Conservation (phyloP, 805 yeast species). For the Martiniozyma abietophila region DNA sequence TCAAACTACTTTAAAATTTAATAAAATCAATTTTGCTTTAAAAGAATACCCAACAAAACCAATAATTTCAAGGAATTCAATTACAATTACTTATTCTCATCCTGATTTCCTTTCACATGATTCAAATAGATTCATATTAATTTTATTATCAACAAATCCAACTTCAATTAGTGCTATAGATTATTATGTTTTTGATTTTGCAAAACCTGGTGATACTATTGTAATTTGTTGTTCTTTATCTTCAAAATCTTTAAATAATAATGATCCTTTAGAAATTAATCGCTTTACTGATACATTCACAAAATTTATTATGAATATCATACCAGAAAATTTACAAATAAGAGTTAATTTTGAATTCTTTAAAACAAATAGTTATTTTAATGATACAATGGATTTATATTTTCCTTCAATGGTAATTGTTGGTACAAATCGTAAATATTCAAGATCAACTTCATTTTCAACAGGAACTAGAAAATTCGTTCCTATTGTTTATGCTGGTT, state of each 20-base stretch:
- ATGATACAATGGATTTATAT: conserved; percentile 47
- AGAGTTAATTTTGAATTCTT: conserved; percentile 51
- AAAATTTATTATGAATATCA: conserved; percentile 29
- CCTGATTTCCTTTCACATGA: conserved; percentile 19
- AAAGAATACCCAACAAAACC: conserved; percentile 30
- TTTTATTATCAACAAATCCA: conserved; percentile 52
- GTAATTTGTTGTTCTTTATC: conserved; percentile 34
- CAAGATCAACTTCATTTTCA: conserved; percentile 22
- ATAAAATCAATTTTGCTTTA: conserved; percentile 6
- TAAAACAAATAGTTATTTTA: conserved; percentile 37
- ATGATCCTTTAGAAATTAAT: conserved; percentile 15
- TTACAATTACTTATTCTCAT: conserved; percentile 37
- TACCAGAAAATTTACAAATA: conserved; percentile 24
- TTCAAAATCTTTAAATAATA: conserved; percentile 10
- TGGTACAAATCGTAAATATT: conserved; percentile 21
- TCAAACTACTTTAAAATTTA: conserved; percentile 8
- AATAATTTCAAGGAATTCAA: conserved; percentile 23
- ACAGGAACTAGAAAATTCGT: conserved; percentile 18
- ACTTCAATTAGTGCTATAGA: conserved; percentile 74
- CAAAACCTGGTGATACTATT: conserved; percentile 55
- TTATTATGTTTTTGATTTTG: conserved; percentile 43
- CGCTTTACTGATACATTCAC: conserved; percentile 27
- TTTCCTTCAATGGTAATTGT: conserved; percentile 48
- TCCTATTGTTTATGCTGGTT: conserved; percentile 21
- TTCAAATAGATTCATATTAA: conserved; percentile 27